Evolutionary conservation across 495 filamentous ascomycete species (phyloP).

Genomic region (Hypoxylon intermedium): DNA sequence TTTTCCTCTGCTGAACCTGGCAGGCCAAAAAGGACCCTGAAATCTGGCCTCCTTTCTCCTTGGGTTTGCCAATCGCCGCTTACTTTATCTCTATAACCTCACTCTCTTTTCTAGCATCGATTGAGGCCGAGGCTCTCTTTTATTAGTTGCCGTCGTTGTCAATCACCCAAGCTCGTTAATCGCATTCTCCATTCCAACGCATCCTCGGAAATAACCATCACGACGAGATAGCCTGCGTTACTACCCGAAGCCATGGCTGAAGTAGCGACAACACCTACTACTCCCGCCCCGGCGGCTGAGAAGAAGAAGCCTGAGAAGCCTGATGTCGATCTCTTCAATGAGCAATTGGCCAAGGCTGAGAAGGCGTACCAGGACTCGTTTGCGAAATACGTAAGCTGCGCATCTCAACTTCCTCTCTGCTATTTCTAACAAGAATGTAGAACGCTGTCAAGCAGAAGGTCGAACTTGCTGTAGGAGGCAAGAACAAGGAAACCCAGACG

Average conservation of each 20-base stretch:
- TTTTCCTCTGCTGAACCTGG: conserved; percentile 31
- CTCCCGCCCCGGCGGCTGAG: conserved; percentile 49
- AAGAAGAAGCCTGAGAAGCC: conserved; percentile 72
- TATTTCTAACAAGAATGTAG: conserved; percentile 59
- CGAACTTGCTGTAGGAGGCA: conserved; percentile 71
- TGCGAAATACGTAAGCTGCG: conserved; percentile 74
- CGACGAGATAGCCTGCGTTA: conserved; percentile 7
- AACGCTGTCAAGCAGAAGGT: conserved; percentile 84
- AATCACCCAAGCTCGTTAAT: no score
- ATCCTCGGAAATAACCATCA: conserved; percentile 6
- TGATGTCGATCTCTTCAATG: conserved; percentile 73
- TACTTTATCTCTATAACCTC: background rate
- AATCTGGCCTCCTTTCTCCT: conserved; percentile 43
- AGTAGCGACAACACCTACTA: conserved; percentile 39
- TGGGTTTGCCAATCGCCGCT: conserved; percentile 21
- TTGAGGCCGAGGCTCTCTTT: conserved; percentile 13
- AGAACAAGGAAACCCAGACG: conserved; percentile 73
- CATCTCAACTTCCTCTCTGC: no score
- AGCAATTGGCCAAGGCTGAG: conserved; percentile 74
- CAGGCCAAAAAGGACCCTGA: conserved; percentile 36
- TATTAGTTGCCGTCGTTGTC: conserved; percentile 14
- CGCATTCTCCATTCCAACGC: conserved; percentile 15
- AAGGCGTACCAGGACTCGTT: conserved; percentile 79
- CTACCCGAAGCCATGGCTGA: conserved; percentile 47
- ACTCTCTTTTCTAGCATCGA: conserved; percentile 28